Base-by-base conservation (phyloP, 1,284 basidiomycete species). In the Apiotrichum akiyoshidainum region DNA sequence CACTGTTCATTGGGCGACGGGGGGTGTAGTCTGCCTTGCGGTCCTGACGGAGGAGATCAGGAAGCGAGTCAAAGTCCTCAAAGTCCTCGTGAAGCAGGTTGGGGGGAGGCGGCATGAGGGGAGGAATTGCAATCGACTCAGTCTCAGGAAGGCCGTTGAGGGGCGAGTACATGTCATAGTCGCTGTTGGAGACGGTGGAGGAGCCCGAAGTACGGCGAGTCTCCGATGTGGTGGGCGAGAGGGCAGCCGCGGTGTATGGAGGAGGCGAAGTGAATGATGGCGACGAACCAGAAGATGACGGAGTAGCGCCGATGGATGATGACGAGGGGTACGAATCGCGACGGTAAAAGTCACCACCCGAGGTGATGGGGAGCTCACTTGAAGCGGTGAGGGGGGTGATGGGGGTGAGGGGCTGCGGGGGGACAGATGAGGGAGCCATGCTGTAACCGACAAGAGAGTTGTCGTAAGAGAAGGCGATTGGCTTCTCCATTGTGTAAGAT, bases 21-120 rank as follows among this genome's bases (percentile, higher is more conserved):
- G 63, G 63, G 1, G 59, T 53, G 46, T 53, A 52, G 52, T 61
- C 63, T 11, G 59, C 55, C 41, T 58, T 59, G 48, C 49, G 59
- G 37, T 60, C 59, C 55, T 64, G 63, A 39, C 59, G 57, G 12
- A 64, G 59, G 12, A 61, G 52, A n/a, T 61, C 59, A 6, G 63
- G 63, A 9, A 64, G 59, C 19, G 49, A 31, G 52, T 64, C 63
- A 58, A 58, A 61, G 57, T 64, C 63, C 33, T 61, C 63, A 44
- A 57, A 48, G 40, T 52, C 48, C 31, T 51, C 34, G 16, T 52
- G 39, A 6, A 50, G 55, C 35, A 44, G 51, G 46, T 60, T 50
- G 6, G 47, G 22, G 2, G 46, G 33, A 5, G 61, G 61, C 12
- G 58, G 53, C 16, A 45, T 21, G 41, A 63, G 51, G 19, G 53